Evolutionary conservation across 139 green algal species (phyloP).

Genomic region (Chlamydomonas eustigma): DNA sequence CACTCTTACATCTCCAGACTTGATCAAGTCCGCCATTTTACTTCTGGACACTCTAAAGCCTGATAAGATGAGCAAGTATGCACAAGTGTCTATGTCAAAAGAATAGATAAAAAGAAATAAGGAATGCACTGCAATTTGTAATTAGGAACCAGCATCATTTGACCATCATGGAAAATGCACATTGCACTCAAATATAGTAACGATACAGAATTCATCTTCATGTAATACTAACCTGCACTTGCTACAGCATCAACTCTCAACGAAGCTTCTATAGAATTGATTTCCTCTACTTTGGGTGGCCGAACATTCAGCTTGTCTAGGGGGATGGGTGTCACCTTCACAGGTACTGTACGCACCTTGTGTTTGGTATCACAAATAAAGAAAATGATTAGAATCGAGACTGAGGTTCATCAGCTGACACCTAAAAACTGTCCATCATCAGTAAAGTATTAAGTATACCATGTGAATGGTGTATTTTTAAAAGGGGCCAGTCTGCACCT

Average conservation of each 20-base stretch:
- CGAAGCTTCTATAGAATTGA: constrained; percentile 64
- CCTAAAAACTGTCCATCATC: neutral
- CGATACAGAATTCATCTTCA: no score
- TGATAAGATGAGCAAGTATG: no score
- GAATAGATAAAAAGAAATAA: no score
- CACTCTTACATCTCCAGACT: constrained; percentile 52
- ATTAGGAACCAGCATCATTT: neutral
- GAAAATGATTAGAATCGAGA: neutral
- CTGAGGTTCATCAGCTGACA: neutral
- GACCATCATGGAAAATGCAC: neutral
- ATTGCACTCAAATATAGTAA: no score
- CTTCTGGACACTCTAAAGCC: constrained; percentile 69
- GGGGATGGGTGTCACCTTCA: constrained; percentile 31
- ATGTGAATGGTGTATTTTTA: no score
- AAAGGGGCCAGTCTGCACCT: constrained; percentile 28
- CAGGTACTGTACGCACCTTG: constrained; percentile 63
- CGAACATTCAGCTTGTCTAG: constrained; percentile 49
- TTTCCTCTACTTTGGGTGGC: constrained; percentile 38
- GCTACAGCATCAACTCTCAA: constrained; percentile 75
- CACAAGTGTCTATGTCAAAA: no score
- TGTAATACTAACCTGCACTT: constrained; percentile 39
- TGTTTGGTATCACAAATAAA: neutral
- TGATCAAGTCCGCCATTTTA: constrained; percentile 76
- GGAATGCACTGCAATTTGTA: no score
- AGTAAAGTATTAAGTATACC: neutral